Conservation (phyloP, 2,329 filamentous ascomycete species). For the Aspergillus transmontanensis region DNA sequence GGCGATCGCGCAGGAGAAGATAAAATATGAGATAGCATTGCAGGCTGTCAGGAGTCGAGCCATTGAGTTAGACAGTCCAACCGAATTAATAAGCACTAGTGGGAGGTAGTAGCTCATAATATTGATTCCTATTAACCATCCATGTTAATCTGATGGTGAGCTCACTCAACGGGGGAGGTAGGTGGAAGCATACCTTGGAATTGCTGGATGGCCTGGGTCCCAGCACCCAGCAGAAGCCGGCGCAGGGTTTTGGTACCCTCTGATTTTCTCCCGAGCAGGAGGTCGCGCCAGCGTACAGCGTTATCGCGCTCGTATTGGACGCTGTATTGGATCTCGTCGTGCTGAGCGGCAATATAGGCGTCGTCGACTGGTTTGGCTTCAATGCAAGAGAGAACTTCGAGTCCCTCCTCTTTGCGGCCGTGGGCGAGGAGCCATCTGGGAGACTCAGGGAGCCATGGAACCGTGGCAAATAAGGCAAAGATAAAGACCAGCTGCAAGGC, state of each 20-base stretch:
- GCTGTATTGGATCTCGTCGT: background rate
- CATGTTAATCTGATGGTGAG: too few relatives aligned
- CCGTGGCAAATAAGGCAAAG: background rate
- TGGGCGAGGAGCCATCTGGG: conserved; percentile 5
- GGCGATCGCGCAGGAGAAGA: conserved; percentile 38
- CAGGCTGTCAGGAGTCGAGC: conserved; percentile 59
- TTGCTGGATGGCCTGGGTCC: conserved; percentile 57
- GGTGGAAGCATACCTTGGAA: too few relatives aligned
- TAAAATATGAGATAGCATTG: conserved; percentile 53
- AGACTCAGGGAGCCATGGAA: background rate
- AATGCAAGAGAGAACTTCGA: background rate
- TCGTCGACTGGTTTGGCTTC: background rate
- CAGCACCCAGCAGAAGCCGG: conserved; percentile 55
- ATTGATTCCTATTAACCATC: too few relatives aligned
- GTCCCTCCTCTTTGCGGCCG: too few relatives aligned
- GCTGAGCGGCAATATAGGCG: background rate
- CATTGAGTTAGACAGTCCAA: too few relatives aligned
- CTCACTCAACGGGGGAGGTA: too few relatives aligned
- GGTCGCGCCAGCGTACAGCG: background rate
- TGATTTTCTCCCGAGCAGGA: background rate
- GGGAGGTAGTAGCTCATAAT: conserved; percentile 27
- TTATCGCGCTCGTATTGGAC: background rate
- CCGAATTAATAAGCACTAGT: conserved; percentile 47
- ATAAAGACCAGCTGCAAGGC: background rate
- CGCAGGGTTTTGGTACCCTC: conserved; percentile 51